A percentile compares a stretch with the other conserved stretches of the same genome.
Conservation (phyloP, 2,329 filamentous ascomycete species). For the Paecilomyces niveus region DNA sequence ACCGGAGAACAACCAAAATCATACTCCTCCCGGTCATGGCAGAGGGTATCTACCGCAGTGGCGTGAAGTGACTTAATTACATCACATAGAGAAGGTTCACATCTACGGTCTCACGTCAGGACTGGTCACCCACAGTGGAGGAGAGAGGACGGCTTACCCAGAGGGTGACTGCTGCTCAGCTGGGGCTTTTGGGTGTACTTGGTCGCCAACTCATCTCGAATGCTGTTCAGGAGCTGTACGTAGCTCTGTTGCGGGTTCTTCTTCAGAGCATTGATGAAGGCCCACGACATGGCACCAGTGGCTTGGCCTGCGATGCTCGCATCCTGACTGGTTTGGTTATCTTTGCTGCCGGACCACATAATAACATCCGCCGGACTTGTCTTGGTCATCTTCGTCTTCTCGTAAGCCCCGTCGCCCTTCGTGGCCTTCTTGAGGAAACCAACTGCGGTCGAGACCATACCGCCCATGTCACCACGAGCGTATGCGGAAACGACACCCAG, state of each 20-base stretch:
- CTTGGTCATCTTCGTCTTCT: conserved; percentile 78
- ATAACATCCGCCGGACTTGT: conserved; percentile 92
- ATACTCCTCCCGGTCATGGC: background rate
- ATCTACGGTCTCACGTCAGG: conserved; percentile 38
- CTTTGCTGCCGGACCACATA: conserved; percentile 97
- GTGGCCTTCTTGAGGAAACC: conserved; percentile 83
- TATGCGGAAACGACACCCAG: conserved; percentile 67
- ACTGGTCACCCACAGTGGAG: conserved; percentile 1
- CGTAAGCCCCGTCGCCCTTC: conserved; percentile 67
- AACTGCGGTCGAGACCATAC: conserved; percentile 74
- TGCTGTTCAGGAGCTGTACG: conserved; percentile 88
- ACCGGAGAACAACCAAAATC: background rate
- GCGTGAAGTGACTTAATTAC: conserved; percentile 31
- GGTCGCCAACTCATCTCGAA: conserved; percentile 76
- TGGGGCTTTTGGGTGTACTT: conserved; percentile 96
- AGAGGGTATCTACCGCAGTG: background rate
- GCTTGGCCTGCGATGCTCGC: conserved; percentile 81
- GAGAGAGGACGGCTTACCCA: conserved; percentile 58
- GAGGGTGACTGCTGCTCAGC: conserved; percentile 87
- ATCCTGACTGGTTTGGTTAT: conserved; percentile 90
- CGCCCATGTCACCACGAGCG: conserved; percentile 72
- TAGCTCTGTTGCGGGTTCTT: conserved; percentile 96
- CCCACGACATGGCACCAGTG: conserved; percentile 97
- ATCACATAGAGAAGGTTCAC: conserved; percentile 62
- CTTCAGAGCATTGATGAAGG: conserved; percentile 84